Base-by-base conservation (phyloP, 805 yeast genomes). In the Schizosaccharomyces osmophilus region DNA sequence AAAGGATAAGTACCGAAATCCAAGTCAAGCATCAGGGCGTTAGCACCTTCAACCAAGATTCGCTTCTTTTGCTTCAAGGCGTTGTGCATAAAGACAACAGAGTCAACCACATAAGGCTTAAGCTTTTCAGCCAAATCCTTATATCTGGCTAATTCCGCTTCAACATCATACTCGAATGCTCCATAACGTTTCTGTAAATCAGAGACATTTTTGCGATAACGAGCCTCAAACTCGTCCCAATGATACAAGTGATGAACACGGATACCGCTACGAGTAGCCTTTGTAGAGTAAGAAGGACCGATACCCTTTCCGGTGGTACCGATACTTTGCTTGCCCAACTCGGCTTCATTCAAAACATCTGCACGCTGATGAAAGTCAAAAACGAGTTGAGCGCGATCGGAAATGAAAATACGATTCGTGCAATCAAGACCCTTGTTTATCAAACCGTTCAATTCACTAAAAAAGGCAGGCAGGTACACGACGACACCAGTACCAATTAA, bases 301-400 rank as follows among this genome's bases (percentile, higher is more conserved):
- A 93, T 93, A 74, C 98, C 98, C 72, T 93, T 93, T 71, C 97
- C 97, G 43, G 98, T 93, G 64, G 98, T 93, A 68, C 98, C 98
- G 68, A 93, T 90, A 31, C 86, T 79, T 71, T 87, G 87, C 63
- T 77, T 75, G 32, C 86, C 79, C 62, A 93, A 79, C 74, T 93
- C 98, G 61, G 85, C 83, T 75, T 93, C 98, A 74, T 95, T 86
- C 69, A 93, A 79, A 69, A 88, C 93, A 72, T 93, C 98, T 60
- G 95, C 89, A 72, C 89, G 82, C 76, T 93, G 98, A 75, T 93
- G 98, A 83, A 93, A 89, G 73, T 90, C 97, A 71, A 93, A 93
- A 58, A 93, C 98, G 68, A 93, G 75, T 73, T 93, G 98, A 59
- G 97, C 95, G 73, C 98, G 82, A 57, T 94, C 85, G 29, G 96